phyloP scores from a whole-genome alignment of 805 yeast species.

The Candida khao-thaluensis region DNA sequence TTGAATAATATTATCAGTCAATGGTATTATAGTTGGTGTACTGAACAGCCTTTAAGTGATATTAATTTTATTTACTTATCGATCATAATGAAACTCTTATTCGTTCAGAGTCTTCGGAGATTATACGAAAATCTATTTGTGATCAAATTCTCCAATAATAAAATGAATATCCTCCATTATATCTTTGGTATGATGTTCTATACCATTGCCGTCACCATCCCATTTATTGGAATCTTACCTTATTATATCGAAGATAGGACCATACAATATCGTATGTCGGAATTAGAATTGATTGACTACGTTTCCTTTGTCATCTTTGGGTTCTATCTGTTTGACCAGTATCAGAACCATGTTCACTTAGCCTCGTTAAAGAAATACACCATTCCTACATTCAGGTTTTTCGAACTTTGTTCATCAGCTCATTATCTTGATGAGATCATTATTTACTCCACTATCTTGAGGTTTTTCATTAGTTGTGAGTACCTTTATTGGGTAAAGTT shows the following conservation, averaged over 20 bases:
- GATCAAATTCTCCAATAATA: slow-evolving; percentile 48
- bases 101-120: slow-evolving; percentile 56
- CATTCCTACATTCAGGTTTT: slow-evolving; percentile 51
- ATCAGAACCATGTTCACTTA: slow-evolving; percentile 48
- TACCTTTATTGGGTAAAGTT: slow-evolving; percentile 18
- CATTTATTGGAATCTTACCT: slow-evolving; percentile 22
- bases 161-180: slow-evolving; percentile 67
- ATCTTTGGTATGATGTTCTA: slow-evolving; percentile 64
- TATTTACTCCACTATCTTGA: slow-evolving; percentile 46
- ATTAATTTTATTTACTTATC: slow-evolving; percentile 17
- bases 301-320: slow-evolving; percentile 38
- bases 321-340: slow-evolving; percentile 55
- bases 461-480: slow-evolving; percentile 18
- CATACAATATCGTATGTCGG: neutral
- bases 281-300: slow-evolving; percentile 20
- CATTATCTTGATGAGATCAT: slow-evolving; percentile 69
- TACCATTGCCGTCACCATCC: slow-evolving; percentile 42
- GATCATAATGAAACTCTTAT: slow-evolving; percentile 23
- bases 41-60: neutral
- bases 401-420: slow-evolving; percentile 54
- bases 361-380: slow-evolving; percentile 54
- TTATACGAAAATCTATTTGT: slow-evolving; percentile 52
- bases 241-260: slow-evolving; percentile 15
- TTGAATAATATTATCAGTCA: slow-evolving; percentile 2
- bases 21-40: slow-evolving; percentile 8